Percentiles rank a stretch among this genome's conserved stretches.
Conservation (phyloP, 768 basidiomycete species). For the Naganishia antarctica region DNA sequence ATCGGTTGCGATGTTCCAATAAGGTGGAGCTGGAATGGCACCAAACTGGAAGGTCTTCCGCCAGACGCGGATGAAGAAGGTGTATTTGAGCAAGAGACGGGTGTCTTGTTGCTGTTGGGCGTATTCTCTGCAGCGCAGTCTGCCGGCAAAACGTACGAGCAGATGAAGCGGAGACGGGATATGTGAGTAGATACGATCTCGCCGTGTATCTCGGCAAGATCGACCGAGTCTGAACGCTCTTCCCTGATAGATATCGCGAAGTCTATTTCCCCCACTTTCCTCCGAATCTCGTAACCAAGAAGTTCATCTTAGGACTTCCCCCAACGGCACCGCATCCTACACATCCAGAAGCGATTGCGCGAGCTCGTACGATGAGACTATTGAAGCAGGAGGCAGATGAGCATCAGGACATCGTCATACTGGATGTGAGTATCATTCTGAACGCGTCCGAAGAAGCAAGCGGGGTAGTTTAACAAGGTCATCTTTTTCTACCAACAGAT, state of each 20-base stretch:
- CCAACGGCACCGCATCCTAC: conserved; percentile 38
- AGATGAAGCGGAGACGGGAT: conserved; percentile 43
- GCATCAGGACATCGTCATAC: conserved; percentile 46
- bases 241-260: conserved; percentile 40
- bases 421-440: conserved; percentile 35
- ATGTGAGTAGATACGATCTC: conserved; percentile 43
- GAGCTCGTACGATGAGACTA: conserved; percentile 31
- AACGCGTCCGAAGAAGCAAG: neutral
- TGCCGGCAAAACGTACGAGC: conserved; percentile 16
- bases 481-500: conserved; percentile 30
- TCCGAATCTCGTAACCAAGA: conserved; percentile 43
- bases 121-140: conserved; percentile 44
- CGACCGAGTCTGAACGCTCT: neutral
- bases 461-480: neutral
- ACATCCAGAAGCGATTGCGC: conserved; percentile 32
- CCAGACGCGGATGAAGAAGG: conserved; percentile 22
- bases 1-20: conserved; percentile 48
- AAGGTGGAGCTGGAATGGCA: conserved; percentile 23
- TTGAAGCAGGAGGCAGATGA: conserved; percentile 41
- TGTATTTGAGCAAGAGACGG: conserved; percentile 30
- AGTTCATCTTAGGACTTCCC: conserved; percentile 49
- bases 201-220: too few species aligned
- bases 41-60: conserved; percentile 9
- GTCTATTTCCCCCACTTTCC: conserved; percentile 47
- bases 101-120: conserved; percentile 47